Conservation (phyloP, 495 filamentous ascomycete genomes). For the Annulohypoxylon moriforme region DNA sequence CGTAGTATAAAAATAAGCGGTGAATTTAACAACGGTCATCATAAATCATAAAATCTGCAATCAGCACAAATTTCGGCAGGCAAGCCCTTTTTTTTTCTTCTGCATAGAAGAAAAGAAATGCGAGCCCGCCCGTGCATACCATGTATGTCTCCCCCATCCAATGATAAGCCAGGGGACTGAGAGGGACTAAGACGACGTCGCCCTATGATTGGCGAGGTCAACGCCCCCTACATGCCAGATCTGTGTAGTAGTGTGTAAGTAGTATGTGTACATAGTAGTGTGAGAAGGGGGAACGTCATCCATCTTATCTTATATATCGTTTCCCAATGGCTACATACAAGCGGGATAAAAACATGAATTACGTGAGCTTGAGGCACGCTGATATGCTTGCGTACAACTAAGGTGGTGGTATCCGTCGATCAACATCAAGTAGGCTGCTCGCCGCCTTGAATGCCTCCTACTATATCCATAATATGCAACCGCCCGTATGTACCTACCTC, state of each 20-base stretch:
- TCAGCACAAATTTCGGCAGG: constrained; percentile 5
- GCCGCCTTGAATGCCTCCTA: neutral
- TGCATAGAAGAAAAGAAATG: neutral
- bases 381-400: neutral
- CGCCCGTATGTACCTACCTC: too few relatives aligned
- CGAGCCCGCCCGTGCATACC: neutral
- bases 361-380: constrained; percentile 4
- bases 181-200: constrained; percentile 15
- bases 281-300: neutral
- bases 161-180: constrained; percentile 13
- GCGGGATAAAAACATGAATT: neutral
- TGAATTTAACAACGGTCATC: constrained; percentile 23
- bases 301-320: constrained; percentile 13
- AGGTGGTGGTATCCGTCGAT: constrained; percentile 7
- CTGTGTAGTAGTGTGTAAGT: neutral
- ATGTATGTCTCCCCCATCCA: constrained; percentile 17
- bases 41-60: constrained; percentile 3
- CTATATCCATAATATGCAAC: too few relatives aligned
- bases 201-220: constrained; percentile 15
- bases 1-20: constrained; percentile 19
- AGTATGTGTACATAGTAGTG: too few relatives aligned
- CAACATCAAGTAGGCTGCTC: neutral
- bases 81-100: neutral
- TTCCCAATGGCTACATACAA: neutral
- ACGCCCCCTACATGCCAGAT: constrained; percentile 19